These are phyloP conservation scores for Solanum pinnatisectum DNA, from an alignment of 257 asterid species.

Conservation along the genomic window DNA sequence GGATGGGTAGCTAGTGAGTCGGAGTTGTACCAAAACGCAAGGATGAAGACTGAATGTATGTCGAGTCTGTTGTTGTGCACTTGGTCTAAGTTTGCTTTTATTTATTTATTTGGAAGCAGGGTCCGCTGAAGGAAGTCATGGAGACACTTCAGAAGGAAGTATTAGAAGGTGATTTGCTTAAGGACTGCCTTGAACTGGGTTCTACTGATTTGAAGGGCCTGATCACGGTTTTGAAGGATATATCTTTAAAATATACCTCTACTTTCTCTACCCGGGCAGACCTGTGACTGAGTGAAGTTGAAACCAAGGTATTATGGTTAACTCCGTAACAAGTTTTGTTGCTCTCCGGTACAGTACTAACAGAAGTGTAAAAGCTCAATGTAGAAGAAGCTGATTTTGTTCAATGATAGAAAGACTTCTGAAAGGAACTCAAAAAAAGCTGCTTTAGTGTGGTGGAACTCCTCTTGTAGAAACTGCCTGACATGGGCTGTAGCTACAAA, in stretches of 20 bases:
- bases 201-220: slow-evolving; percentile 45
- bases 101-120: slow-evolving; percentile 33
- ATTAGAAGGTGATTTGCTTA: slow-evolving; percentile 53
- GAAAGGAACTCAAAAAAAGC: not conserved
- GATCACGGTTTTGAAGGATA: slow-evolving; percentile 44
- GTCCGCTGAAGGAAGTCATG: slow-evolving; percentile 47
- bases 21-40: not conserved
- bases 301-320: not conserved
- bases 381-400: not conserved
- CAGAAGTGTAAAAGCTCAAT: not conserved
- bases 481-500: not conserved
- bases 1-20: not conserved
- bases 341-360: not conserved
- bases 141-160: slow-evolving; percentile 51
- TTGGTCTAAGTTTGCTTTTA: not conserved
- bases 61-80: not conserved
- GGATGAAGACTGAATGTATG: not conserved
- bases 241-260: slow-evolving; percentile 38
- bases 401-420: not conserved
- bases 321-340: not conserved
- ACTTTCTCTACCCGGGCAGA: slow-evolving; percentile 30
- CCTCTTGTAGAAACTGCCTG: not conserved
- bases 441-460: not conserved
- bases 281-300: slow-evolving; percentile 21
- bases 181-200: slow-evolving; percentile 74